Percentiles rank a stretch among this genome's conserved stretches.
Conservation (phyloP, 1,139 yeast genomes). For the Chernovozyma aurita region DNA sequence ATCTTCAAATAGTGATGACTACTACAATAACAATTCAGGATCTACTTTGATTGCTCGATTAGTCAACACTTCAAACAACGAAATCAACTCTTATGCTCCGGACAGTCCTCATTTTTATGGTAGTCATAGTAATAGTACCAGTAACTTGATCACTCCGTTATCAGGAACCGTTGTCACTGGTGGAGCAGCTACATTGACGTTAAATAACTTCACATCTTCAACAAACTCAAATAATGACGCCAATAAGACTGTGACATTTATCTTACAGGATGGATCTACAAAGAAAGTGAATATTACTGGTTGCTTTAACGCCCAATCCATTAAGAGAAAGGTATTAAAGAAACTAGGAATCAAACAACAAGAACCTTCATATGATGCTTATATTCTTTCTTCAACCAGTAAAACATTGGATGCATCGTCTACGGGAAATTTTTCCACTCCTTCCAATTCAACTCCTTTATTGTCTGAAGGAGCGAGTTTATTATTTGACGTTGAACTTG, state of each 20-base stretch:
- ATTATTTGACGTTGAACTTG: constrained; percentile 74
- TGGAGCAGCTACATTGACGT: constrained; percentile 1
- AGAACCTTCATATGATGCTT: constrained; percentile 36
- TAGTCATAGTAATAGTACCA: not conserved
- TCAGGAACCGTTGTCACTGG: not conserved
- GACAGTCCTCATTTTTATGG: constrained; percentile 1
- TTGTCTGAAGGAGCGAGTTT: constrained; percentile 40
- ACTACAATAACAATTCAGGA: constrained; percentile 1
- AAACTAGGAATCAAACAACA: constrained; percentile 47
- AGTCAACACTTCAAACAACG: not conserved
- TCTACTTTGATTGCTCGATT: not conserved
- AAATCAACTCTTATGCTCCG: not conserved
- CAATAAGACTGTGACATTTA: constrained; percentile 54
- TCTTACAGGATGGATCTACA: constrained; percentile 71
- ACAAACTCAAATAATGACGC: constrained; percentile 32
- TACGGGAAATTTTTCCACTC: constrained; percentile 9
- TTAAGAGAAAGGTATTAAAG: constrained; percentile 65
- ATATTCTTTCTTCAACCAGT: constrained; percentile 23
- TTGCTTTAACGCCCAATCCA: constrained; percentile 76
- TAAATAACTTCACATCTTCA: too few relatives aligned
- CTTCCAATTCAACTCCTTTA: constrained; percentile 26
- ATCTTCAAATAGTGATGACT: not conserved
- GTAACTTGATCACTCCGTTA: not conserved
- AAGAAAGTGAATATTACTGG: constrained; percentile 72
- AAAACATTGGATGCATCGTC: constrained; percentile 5